Conservation (phyloP, 1,284 basidiomycete species). For the Sanghuangporus weigelae region DNA sequence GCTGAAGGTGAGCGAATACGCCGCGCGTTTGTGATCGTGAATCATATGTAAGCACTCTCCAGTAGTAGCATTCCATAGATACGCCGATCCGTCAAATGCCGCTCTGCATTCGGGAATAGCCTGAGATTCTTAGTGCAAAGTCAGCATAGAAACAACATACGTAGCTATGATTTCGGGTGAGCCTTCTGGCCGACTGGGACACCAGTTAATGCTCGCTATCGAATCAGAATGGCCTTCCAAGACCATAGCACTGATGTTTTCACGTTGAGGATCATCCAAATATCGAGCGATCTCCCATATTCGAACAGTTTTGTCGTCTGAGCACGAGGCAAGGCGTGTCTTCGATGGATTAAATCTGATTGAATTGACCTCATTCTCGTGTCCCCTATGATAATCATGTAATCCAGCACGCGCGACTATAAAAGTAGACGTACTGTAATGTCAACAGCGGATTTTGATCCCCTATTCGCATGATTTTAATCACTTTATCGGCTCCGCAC, state of each 20-base stretch:
- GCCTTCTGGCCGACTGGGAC: constrained; percentile 42
- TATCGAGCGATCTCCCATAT: constrained; percentile 58
- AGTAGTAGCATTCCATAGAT: constrained; percentile 72
- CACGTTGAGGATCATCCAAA: constrained; percentile 30
- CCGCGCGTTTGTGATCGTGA: constrained; percentile 56
- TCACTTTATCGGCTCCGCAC: constrained; percentile 65
- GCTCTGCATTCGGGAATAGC: constrained; percentile 26
- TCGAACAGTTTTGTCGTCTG: constrained; percentile 72
- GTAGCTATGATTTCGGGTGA: constrained; percentile 61
- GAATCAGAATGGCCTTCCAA: constrained; percentile 61
- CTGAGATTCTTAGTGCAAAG: neutral
- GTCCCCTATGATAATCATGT: constrained; percentile 45
- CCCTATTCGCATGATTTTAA: constrained; percentile 55
- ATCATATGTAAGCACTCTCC: constrained; percentile 69
- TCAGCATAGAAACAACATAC: constrained; percentile 36
- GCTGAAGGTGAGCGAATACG: constrained; percentile 64
- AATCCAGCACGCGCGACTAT: neutral
- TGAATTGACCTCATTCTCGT: constrained; percentile 74
- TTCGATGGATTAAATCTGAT: constrained; percentile 62
- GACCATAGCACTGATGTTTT: constrained; percentile 38
- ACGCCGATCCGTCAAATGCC: constrained; percentile 71
- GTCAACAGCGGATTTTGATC: constrained; percentile 47
- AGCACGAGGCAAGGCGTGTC: constrained; percentile 71
- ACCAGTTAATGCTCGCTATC: constrained; percentile 72
- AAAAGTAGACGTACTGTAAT: constrained; percentile 41